phyloP scores from a whole-genome alignment of 208 protist genomes.

The Herpetomonas tarakana region DNA sequence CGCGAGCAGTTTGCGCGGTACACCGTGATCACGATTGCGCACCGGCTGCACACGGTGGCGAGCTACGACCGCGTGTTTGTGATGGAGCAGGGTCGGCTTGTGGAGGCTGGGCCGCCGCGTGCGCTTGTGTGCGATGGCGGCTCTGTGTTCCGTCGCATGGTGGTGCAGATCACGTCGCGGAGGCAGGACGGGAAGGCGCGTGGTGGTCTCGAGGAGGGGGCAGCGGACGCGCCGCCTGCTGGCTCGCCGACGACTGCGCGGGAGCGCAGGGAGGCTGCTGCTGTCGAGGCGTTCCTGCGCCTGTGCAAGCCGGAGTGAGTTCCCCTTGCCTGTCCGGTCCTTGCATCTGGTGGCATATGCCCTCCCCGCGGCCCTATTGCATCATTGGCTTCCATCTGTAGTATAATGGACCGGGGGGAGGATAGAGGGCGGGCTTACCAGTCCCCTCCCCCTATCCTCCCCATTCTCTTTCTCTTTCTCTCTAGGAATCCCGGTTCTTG shows the following conservation, averaged over 20 bases:
- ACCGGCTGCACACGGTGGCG: conserved; percentile 77
- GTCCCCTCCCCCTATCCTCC: too few relatives aligned
- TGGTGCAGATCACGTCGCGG: conserved; percentile 16
- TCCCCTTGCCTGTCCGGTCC: too few relatives aligned
- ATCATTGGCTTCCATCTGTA: too few relatives aligned
- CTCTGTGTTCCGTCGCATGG: conserved; percentile 18
- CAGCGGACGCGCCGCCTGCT: not conserved
- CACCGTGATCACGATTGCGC: conserved; percentile 83
- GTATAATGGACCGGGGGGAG: too few relatives aligned
- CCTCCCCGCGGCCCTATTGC: too few relatives aligned
- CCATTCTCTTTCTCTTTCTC: too few relatives aligned
- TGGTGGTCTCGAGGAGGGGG: not conserved
- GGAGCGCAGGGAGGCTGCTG: conserved; percentile 9
- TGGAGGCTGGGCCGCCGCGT: conserved; percentile 50
- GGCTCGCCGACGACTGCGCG: conserved; percentile 1
- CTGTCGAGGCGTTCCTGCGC: conserved; percentile 13
- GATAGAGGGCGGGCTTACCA: too few relatives aligned
- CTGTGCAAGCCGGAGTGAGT: conserved; percentile 7
- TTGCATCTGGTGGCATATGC: too few relatives aligned
- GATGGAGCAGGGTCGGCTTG: conserved; percentile 62
- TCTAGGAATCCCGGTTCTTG: too few relatives aligned
- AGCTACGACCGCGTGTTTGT: conserved; percentile 76
- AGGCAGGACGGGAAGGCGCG: not conserved
- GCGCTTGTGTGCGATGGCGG: conserved; percentile 22
- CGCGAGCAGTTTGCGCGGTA: conserved; percentile 48